Evolutionary conservation across 495 filamentous ascomycete species (phyloP).

Genomic region (Glonium stellatum): DNA sequence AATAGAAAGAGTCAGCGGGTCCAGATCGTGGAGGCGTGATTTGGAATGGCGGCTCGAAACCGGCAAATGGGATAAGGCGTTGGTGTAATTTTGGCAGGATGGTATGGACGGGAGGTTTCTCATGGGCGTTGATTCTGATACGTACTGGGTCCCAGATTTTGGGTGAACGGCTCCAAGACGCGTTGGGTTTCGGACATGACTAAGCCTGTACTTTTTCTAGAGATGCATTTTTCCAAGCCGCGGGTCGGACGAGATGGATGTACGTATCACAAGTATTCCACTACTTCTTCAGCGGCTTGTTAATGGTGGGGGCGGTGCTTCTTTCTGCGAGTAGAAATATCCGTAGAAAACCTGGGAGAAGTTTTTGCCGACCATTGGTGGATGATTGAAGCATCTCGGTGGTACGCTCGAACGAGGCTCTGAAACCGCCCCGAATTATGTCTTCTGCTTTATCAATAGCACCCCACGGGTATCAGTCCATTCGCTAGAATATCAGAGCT

Average conservation of each 20-base stretch:
- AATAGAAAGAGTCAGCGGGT: constrained; percentile 28
- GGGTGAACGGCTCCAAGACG: background rate
- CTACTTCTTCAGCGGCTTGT: background rate
- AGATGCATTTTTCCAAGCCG: background rate
- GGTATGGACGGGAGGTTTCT: background rate
- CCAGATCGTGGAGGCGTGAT: constrained; percentile 24
- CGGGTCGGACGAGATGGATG: background rate
- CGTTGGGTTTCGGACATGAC: background rate
- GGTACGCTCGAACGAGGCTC: too few species aligned
- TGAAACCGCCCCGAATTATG: too few species aligned
- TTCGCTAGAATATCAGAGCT: too few species aligned
- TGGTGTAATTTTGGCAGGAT: constrained; percentile 1
- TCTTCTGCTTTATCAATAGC: too few species aligned
- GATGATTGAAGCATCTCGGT: too few species aligned
- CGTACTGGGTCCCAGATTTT: constrained; percentile 14
- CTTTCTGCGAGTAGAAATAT: background rate
- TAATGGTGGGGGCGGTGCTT: background rate
- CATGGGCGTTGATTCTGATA: constrained; percentile 2
- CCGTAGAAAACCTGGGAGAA: too few species aligned
- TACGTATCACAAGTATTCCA: background rate
- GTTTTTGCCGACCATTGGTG: too few species aligned
- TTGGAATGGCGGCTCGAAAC: background rate
- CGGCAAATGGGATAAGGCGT: background rate
- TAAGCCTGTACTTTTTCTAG: background rate
- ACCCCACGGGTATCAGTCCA: too few species aligned